Percentiles rank a stretch among this genome's conserved stretches.
These are phyloP conservation scores for Castanopsis chinensis DNA, from an alignment of 306 rosid species.

Conservation along the genomic window DNA sequence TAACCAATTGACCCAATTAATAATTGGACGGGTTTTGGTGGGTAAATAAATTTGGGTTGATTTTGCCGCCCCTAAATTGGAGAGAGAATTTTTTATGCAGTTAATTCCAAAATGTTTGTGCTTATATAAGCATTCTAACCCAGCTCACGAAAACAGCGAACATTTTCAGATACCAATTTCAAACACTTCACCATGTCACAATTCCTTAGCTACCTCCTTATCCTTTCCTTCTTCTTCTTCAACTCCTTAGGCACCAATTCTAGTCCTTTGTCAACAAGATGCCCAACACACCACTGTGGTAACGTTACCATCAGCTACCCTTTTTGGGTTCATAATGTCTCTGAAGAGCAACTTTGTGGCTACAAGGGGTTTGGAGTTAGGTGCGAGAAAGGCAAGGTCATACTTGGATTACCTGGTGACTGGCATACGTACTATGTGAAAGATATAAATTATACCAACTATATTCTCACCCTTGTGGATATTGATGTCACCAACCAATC, in stretches of 20 bases:
- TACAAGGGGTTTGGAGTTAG: slow-evolving; percentile 33
- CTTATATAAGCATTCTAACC: too few relatives aligned
- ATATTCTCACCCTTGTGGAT: not conserved
- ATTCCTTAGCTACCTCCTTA: too few relatives aligned
- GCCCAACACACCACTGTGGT: not conserved
- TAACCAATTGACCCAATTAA: too few relatives aligned
- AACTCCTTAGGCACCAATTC: not conserved
- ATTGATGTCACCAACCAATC: not conserved
- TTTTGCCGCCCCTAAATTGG: too few relatives aligned
- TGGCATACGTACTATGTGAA: slow-evolving; percentile 15
- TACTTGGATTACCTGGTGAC: slow-evolving; percentile 17
- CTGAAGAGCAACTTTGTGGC: not conserved
- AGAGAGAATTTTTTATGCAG: too few relatives aligned
- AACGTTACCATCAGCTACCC: not conserved
- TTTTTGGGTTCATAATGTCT: not conserved
- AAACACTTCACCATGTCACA: too few relatives aligned
- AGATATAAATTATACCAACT: slow-evolving; percentile 17
- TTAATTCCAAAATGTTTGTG: too few relatives aligned
- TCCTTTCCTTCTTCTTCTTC: not conserved
- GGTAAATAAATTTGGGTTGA: too few relatives aligned
- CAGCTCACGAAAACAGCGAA: too few relatives aligned
- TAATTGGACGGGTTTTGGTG: too few relatives aligned
- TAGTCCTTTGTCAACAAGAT: not conserved
- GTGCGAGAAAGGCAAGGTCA: slow-evolving; percentile 1
- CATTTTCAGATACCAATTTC: too few relatives aligned